phyloP scores from a whole-genome alignment of 202 grass and related monocot species.

The Bolboschoenoplectus hybrid region DNA sequence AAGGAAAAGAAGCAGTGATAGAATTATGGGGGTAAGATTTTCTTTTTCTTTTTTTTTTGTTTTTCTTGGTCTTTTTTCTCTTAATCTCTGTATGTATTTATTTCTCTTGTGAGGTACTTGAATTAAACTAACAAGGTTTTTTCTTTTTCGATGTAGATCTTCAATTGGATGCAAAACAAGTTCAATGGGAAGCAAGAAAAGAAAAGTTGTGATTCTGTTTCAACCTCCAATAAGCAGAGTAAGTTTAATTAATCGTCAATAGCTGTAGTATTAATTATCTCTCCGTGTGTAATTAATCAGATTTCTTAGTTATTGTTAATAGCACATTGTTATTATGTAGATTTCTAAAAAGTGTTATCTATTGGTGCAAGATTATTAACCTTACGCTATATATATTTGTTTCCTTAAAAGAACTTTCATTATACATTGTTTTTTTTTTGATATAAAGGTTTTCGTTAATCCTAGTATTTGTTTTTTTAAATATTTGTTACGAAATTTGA shows the following conservation, averaged over 20 bases:
- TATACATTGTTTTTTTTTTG: background rate
- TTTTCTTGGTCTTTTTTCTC: background rate
- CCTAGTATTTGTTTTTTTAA: too few relatives aligned
- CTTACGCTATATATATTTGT: background rate
- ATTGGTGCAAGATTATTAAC: background rate
- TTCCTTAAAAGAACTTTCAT: background rate
- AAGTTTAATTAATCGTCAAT: conserved; percentile 27
- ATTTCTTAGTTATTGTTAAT: background rate
- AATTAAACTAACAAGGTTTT: background rate
- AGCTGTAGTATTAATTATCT: background rate
- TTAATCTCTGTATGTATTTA: background rate
- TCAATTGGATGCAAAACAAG: conserved; percentile 73
- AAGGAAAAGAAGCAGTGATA: background rate
- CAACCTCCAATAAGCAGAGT: conserved; percentile 38
- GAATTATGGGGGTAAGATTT: conserved; percentile 35
- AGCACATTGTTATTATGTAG: background rate
- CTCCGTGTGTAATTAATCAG: background rate
- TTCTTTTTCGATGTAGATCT: conserved; percentile 42
- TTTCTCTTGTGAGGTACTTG: background rate
- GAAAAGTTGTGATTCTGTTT: conserved; percentile 43
- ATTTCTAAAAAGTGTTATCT: background rate
- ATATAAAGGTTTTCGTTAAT: too few relatives aligned
- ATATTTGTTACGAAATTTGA: too few relatives aligned
- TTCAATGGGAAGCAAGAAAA: conserved; percentile 47
- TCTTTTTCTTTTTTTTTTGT: conserved; percentile 1